Percentiles rank a stretch among this genome's conserved stretches.
phyloP scores from a whole-genome alignment of 768 basidiomycete species.

The Podaxis rugospora region DNA sequence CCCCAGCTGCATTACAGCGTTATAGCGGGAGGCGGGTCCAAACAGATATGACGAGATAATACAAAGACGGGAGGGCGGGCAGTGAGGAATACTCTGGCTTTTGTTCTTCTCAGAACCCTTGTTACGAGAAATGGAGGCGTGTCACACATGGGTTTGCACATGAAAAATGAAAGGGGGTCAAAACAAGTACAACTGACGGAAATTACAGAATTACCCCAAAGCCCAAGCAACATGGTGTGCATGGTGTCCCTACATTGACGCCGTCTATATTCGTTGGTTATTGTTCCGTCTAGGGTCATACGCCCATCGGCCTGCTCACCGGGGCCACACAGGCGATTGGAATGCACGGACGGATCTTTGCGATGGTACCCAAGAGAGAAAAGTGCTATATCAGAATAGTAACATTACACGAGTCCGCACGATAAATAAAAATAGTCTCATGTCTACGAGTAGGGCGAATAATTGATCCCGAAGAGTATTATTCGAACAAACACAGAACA shows the following conservation, averaged over 20 bases:
- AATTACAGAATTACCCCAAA: background rate
- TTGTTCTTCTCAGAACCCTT: background rate
- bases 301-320: background rate
- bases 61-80: background rate
- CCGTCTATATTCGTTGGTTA: background rate
- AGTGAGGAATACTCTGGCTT: background rate
- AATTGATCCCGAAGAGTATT: background rate
- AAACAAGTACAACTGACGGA: background rate
- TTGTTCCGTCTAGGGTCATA: background rate
- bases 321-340: no score
- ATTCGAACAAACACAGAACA: background rate
- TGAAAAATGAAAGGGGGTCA: background rate
- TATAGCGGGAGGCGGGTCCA: no score
- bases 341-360: constrained; percentile 4
- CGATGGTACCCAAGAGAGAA: background rate
- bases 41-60: background rate
- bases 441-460: background rate
- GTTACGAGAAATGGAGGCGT: background rate
- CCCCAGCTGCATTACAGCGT: no score
- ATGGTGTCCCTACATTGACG: background rate
- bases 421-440: constrained; percentile 2
- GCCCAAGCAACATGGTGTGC: background rate
- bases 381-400: constrained; percentile 1
- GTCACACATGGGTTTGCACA: background rate
- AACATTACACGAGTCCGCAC: background rate